A percentile compares a stretch with the other conserved stretches of the same genome.
Conservation (phyloP, 495 filamentous ascomycete species). For the Aspergillus biplanus region DNA sequence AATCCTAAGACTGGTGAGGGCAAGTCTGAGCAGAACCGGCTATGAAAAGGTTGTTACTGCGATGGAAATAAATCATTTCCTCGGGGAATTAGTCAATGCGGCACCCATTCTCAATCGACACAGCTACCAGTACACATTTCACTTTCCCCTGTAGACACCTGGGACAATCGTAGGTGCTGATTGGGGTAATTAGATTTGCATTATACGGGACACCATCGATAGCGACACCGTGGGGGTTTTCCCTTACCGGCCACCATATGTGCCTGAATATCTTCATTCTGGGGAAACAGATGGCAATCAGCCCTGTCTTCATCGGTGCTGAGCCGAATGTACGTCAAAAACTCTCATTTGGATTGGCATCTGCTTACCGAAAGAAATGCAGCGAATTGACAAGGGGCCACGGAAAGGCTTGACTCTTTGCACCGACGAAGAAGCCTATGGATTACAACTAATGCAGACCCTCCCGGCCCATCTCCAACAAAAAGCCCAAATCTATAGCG, state of each 20-base stretch:
- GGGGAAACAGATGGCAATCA: constrained; percentile 61
- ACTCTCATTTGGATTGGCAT: no score
- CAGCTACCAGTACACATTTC: constrained; percentile 50
- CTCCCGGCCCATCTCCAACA: constrained; percentile 50
- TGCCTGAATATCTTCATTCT: constrained; percentile 69
- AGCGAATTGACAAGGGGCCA: constrained; percentile 65
- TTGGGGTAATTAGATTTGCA: constrained; percentile 54
- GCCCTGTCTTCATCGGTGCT: constrained; percentile 75
- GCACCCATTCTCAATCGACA: constrained; percentile 67
- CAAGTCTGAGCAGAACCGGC: constrained; percentile 65
- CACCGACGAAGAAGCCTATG: constrained; percentile 61
- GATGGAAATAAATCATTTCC: constrained; percentile 77
- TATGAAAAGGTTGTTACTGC: constrained; percentile 68
- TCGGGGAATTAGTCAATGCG: constrained; percentile 66
- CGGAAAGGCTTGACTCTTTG: constrained; percentile 64
- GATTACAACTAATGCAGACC: constrained; percentile 68
- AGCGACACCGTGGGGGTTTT: constrained; percentile 66
- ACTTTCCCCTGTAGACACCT: not conserved
- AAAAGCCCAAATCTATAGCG: constrained; percentile 56
- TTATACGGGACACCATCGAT: constrained; percentile 59
- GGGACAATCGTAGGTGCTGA: not conserved
- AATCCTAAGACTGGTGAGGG: constrained; percentile 55
- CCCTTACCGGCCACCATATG: constrained; percentile 78
- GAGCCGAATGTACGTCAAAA: constrained; percentile 68
- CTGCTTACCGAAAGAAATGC: not conserved